Conservation (phyloP, 257 asterid genomes). For the Petunia axillaris region DNA sequence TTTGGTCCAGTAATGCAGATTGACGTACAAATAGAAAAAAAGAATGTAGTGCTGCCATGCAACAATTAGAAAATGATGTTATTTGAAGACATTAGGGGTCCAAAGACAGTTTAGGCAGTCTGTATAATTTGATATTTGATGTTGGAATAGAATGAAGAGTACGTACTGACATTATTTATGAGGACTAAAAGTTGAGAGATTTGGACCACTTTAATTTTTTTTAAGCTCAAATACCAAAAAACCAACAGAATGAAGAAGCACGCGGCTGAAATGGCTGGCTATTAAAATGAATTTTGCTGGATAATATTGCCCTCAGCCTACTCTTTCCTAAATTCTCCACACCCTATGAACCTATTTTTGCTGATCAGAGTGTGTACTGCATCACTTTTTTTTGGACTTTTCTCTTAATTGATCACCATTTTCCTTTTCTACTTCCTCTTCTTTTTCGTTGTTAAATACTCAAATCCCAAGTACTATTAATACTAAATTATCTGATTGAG, state of each 20-base stretch:
- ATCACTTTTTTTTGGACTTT: background rate
- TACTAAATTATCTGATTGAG: background rate
- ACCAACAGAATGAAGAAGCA: constrained; percentile 36
- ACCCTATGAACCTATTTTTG: constrained; percentile 35
- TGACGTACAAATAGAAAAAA: background rate
- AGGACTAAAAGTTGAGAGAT: background rate
- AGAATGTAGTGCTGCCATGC: constrained; percentile 16
- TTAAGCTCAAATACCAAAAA: constrained; percentile 31
- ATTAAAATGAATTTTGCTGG: background rate
- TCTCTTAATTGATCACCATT: background rate
- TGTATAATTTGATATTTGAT: background rate
- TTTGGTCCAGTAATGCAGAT: constrained; percentile 8
- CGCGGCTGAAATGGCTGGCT: constrained; percentile 28
- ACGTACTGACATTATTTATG: constrained; percentile 14
- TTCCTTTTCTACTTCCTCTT: background rate
- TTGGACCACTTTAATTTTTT: background rate
- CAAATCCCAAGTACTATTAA: background rate
- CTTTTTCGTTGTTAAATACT: background rate
- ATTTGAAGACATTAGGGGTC: constrained; percentile 10
- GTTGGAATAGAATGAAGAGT: background rate
- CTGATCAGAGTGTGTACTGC: constrained; percentile 9
- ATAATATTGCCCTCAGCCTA: constrained; percentile 40
- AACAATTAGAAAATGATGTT: background rate
- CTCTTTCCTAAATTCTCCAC: constrained; percentile 35
- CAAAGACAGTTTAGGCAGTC: constrained; percentile 1